Percentiles rank a stretch among this genome's conserved stretches.
These are phyloP conservation scores for Phytophthora agathidicida DNA, from an alignment of 352 stramenopile species.

Conservation along the genomic window DNA sequence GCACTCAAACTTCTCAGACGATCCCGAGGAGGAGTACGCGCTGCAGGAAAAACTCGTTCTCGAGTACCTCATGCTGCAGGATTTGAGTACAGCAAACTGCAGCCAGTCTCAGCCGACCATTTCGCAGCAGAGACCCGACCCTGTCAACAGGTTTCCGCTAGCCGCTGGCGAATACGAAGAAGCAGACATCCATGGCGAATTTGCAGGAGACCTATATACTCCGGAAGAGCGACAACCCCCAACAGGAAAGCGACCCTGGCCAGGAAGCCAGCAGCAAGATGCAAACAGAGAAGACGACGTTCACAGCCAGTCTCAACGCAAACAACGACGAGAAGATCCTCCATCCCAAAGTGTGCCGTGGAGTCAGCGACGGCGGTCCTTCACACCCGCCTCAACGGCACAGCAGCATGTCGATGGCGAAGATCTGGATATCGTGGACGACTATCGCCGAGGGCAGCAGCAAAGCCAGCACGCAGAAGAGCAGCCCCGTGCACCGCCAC, in stretches of 20 bases:
- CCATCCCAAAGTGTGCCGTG: constrained; percentile 12
- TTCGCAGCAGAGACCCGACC: constrained; percentile 1
- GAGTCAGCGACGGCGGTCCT: constrained; percentile 8
- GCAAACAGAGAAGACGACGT: background rate
- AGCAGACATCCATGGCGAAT: constrained; percentile 14
- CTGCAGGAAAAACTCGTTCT: constrained; percentile 77
- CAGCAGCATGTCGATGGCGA: constrained; percentile 20
- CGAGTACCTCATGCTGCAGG: constrained; percentile 61
- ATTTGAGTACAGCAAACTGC: constrained; percentile 46
- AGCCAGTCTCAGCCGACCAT: constrained; percentile 11
- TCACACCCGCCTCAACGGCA: constrained; percentile 2
- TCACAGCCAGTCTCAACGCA: constrained; percentile 7
- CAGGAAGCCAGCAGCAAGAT: constrained; percentile 6
- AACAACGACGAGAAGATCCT: constrained; percentile 12
- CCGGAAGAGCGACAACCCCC: constrained; percentile 6
- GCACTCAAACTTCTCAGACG: constrained; percentile 69
- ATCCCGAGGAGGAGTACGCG: constrained; percentile 66
- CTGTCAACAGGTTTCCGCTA: constrained; percentile 12
- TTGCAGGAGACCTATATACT: constrained; percentile 20
- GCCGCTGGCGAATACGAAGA: constrained; percentile 21
- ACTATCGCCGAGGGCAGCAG: constrained; percentile 21
- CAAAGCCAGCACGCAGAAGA: constrained; percentile 19
- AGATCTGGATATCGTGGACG: constrained; percentile 30
- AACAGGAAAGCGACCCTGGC: constrained; percentile 13
- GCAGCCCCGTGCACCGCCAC: constrained; percentile 1